Base-by-base conservation (phyloP, 768 basidiomycete genomes). In the Trametes cinnabarina region DNA sequence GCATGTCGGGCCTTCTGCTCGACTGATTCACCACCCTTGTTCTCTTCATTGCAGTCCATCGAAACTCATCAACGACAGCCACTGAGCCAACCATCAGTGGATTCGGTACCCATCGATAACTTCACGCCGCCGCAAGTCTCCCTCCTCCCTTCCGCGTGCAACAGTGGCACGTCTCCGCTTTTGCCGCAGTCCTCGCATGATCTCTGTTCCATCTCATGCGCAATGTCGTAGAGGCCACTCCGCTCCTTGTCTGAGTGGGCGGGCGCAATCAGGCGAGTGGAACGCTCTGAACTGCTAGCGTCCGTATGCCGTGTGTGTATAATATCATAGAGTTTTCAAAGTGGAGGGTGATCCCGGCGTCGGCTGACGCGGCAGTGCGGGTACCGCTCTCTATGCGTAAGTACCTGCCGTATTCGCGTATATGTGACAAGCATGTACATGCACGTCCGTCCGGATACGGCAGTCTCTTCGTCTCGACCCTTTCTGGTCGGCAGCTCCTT, bases 81-180 rank as follows among this genome's bases (percentile, higher is more conserved):
- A n/a, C n/a, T n/a, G n/a, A 1, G 30, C 30, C 12, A 32, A 12
- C 30, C 30, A 32, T 12, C 12, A 12, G 12, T 12, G 30, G 12
- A 32, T 32, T 6, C 6, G 30, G 7, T 12, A 32, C 30, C 43
- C 26, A 54, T 37, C 53, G 42, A 34, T 30, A 19, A 51, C 37
- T n/a, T 14, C 28, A 15, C 28, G 20, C 26, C 41, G 41, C 51
- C 40, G 41, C 51, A 43, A 42, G 15, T 17, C 52, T 30, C 43
- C 43, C n/a, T 43, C 35, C 22, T 47, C 23, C 44, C 53, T 54
- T 54, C 53, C 53, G 44, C 53, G 50, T 11, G 53, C 44, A 34
- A 43, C 30, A 47, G 39, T 42, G 22, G 34, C 51, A 32, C 41
- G 42, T 40, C 39, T 46, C 53, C 26, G 43, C 35, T 30, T 4